These are phyloP conservation scores for Melaleuca alternifolia DNA, from an alignment of 345 rosid species.

Conservation along the genomic window DNA sequence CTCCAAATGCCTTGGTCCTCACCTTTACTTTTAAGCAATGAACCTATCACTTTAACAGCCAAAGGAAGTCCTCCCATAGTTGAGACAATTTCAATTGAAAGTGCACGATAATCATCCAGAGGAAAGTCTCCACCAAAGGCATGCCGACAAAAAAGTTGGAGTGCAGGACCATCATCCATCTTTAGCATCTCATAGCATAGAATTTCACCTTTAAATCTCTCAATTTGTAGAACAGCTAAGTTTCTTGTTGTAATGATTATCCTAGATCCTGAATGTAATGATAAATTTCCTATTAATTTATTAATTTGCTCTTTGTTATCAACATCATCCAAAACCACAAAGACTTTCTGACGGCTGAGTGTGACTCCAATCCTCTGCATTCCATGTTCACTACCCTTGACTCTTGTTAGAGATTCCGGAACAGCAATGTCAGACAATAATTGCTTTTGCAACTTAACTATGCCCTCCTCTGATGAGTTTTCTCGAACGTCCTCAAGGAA, in stretches of 20 bases:
- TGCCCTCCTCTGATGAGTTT: not conserved
- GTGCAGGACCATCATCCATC: not conserved
- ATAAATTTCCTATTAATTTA: not conserved
- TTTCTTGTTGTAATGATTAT: not conserved
- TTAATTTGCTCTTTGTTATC: not conserved
- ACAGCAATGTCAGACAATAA: not conserved
- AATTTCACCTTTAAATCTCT: not conserved
- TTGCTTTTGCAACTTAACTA: not conserved
- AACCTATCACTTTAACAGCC: not conserved
- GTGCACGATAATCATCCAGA: not conserved
- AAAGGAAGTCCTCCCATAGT: not conserved
- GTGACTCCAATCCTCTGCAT: not conserved
- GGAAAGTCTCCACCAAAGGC: not conserved
- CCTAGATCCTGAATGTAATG: not conserved
- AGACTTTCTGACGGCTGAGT: not conserved
- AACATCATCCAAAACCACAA: not conserved
- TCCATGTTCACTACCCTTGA: not conserved
- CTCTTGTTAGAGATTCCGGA: accelerated
- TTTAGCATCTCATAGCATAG: not conserved
- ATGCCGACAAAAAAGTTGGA: not conserved
- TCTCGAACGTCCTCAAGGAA: not conserved
- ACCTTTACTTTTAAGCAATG: not conserved
- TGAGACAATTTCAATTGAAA: not conserved
- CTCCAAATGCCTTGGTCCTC: not conserved
- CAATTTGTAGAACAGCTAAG: accelerated